Conservation (phyloP, 805 yeast species). For the Saccharomycopsis fermentans region DNA sequence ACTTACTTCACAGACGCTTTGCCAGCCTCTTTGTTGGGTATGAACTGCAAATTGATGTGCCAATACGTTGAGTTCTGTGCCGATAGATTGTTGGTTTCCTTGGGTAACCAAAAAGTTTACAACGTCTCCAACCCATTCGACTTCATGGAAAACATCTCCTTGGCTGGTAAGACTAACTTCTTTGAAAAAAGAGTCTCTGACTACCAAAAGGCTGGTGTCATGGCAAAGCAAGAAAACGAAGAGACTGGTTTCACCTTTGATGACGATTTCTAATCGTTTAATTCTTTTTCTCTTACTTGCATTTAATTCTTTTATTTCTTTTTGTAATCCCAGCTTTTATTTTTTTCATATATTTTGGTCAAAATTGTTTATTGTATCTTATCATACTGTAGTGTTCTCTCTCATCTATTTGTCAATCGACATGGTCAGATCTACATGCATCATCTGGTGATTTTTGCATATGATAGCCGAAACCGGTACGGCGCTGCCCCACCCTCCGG, state of each 20-base stretch:
- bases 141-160: conserved; percentile 96
- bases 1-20: conserved; percentile 91
- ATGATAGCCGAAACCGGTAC: too few species aligned
- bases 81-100: conserved; percentile 83
- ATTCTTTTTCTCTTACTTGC: neutral
- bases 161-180: conserved; percentile 98
- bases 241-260: conserved; percentile 68
- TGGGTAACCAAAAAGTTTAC: conserved; percentile 85
- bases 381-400: neutral
- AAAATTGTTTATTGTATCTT: neutral
- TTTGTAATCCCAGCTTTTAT: neutral
- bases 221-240: conserved; percentile 52
- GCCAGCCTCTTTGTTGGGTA: conserved; percentile 87
- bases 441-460: too few species aligned
- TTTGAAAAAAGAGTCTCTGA: conserved; percentile 98
- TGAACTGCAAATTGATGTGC: conserved; percentile 90
- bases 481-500: too few species aligned
- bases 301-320: neutral
- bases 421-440: too few species aligned
- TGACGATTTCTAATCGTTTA: conserved; percentile 71
- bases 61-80: conserved; percentile 98
- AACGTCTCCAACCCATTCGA: conserved; percentile 92
- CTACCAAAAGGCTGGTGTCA: conserved; percentile 98
- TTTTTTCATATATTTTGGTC: neutral
- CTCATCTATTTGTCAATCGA: too few species aligned